Conservation (phyloP, 345 rosid species). For the Brassica cretica region DNA sequence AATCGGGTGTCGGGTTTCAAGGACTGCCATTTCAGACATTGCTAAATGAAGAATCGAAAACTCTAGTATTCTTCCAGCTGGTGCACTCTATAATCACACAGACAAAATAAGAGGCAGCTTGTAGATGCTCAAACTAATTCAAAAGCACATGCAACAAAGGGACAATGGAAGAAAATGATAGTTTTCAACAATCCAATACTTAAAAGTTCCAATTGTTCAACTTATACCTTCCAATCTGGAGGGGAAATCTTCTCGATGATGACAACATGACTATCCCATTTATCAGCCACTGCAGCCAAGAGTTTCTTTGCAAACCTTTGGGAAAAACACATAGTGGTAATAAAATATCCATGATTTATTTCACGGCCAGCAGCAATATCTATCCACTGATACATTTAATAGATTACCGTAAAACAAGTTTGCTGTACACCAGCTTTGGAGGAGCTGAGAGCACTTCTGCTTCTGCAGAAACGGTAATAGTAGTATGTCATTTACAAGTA, state of each 20-base stretch:
- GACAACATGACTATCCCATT: conserved; percentile 79
- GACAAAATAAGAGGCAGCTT: conserved; percentile 1
- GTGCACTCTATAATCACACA: conserved; percentile 50
- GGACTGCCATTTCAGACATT: conserved; percentile 85
- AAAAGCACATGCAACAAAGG: conserved; percentile 6
- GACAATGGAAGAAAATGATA: not conserved
- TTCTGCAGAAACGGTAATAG: conserved; percentile 46
- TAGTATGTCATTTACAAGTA: not conserved
- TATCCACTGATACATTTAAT: not conserved
- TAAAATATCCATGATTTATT: not conserved
- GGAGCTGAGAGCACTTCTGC: conserved; percentile 98
- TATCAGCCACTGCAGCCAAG: conserved; percentile 77
- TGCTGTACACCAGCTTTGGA: conserved; percentile 96
- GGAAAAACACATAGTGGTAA: conserved; percentile 23
- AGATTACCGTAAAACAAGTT: conserved; percentile 74
- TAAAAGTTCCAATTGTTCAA: not conserved
- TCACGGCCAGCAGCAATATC: conserved; percentile 1
- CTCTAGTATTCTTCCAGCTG: conserved; percentile 88
- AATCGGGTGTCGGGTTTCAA: conserved; percentile 85
- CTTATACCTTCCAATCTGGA: conserved; percentile 81
- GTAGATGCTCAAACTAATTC: conserved; percentile 11
- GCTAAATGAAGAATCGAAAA: conserved; percentile 88
- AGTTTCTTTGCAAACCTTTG: conserved; percentile 90
- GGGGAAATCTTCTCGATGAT: conserved; percentile 76
- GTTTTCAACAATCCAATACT: not conserved